Base-by-base conservation (phyloP, 768 basidiomycete genomes). In the Phaeotremella fagi region DNA sequence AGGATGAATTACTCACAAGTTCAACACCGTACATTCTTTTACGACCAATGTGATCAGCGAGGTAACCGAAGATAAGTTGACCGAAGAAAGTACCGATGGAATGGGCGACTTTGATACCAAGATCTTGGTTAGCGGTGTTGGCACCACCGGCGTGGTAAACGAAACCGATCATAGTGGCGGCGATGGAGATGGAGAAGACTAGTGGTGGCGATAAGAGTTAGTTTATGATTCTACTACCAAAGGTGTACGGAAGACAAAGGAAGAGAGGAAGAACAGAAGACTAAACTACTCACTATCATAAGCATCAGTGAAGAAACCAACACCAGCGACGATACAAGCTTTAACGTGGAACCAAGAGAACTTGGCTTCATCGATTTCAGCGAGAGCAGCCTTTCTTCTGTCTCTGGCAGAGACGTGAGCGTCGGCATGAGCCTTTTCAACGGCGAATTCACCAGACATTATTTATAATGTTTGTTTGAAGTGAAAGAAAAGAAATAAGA, bases 271-370 rank as follows among this genome's bases (percentile, higher is more conserved):
- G n/a, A n/a, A n/a, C n/a, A n/a, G n/a, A n/a, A n/a, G n/a, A n/a
- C n/a, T n/a, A n/a, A n/a, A n/a, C n/a, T n/a, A n/a, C n/a, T n/a
- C n/a, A n/a, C 90, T 84, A 18, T 36, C 42, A 22, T 4, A 22
- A 22, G 23, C 36, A 63, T 87, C 87, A 41, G 88, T 88, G 78
- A 89, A 90, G 79, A 89, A 89, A 28, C 87, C 88, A 14, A 84
- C 85, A 63, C 90, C 61, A 36, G 63, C 64, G 33, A 66, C 65
- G 24, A 66, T 46, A 56, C 61, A 66, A 11, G 65, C 74, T 73
- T 88, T 90, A 52, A 85, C 83, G 64, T 91, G 90, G 78, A 90
- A 90, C 83, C 85, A 87, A 5, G 86, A 86, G 76, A 92, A 92
- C 38, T 79, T 78, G 37, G 90, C 90, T 56, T 87, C 84, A 75